Evolutionary conservation across 2,329 filamentous ascomycete genomes (phyloP).

Genomic region (Phialocephala sp.): DNA sequence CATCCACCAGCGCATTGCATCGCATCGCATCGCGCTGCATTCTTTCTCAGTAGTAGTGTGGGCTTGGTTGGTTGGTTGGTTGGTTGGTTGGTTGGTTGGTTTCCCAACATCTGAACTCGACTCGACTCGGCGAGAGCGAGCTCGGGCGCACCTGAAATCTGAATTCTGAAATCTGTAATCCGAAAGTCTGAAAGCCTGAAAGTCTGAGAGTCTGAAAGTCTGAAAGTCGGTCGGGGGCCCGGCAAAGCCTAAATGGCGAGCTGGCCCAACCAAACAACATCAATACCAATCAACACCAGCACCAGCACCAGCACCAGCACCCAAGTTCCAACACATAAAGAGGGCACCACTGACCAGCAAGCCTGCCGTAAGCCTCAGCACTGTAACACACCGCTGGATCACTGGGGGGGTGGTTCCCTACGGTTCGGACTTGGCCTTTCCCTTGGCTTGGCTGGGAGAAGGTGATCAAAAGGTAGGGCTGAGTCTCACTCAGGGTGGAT

Average conservation of each 20-base stretch:
- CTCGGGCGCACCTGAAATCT: background rate
- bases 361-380: conserved; percentile 2
- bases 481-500: background rate
- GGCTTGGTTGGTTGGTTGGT: background rate
- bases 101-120: background rate
- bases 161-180: background rate
- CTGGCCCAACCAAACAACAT: conserved; percentile 2
- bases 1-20: background rate
- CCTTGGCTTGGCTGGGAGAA: background rate
- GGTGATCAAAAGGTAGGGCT: background rate
- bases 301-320: too few relatives aligned
- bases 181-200: too few relatives aligned
- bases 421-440: background rate
- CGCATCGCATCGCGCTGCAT: too few relatives aligned
- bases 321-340: conserved; percentile 1
- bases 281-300: too few relatives aligned
- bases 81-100: too few relatives aligned
- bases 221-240: too few relatives aligned
- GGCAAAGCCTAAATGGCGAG: background rate
- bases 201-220: too few relatives aligned
- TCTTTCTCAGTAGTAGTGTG: too few relatives aligned
- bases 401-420: background rate
- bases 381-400: conserved; percentile 6
- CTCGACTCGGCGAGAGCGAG: background rate
- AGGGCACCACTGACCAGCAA: background rate